Evolutionary conservation across 495 filamentous ascomycete genomes (phyloP).

Genomic region (Daldinia grandis): DNA sequence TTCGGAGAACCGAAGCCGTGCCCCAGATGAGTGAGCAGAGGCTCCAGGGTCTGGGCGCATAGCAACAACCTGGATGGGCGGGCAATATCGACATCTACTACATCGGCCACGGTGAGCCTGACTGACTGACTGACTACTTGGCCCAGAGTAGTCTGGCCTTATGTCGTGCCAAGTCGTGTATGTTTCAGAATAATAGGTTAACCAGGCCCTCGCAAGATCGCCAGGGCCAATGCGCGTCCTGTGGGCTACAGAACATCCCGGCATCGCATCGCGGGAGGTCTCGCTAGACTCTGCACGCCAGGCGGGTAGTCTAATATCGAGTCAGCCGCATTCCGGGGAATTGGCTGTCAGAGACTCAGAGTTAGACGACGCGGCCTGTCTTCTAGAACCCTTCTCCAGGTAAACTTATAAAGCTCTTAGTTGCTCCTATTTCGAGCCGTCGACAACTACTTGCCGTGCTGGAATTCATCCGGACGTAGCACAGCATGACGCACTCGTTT

Average conservation of each 20-base stretch:
- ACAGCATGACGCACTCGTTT: slow-evolving; percentile 24
- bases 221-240: slow-evolving; percentile 45
- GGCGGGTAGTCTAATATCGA: slow-evolving; percentile 40
- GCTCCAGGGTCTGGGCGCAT: slow-evolving; percentile 24
- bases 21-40: slow-evolving; percentile 39
- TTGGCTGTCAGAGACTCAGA: slow-evolving; percentile 29
- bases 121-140: slow-evolving; percentile 15
- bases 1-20: slow-evolving; percentile 43
- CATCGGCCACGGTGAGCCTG: slow-evolving; percentile 29
- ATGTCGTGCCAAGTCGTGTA: slow-evolving; percentile 40
- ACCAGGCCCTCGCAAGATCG: slow-evolving; percentile 36
- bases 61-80: slow-evolving; percentile 36
- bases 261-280: slow-evolving; percentile 36
- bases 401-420: slow-evolving; percentile 22
- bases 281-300: slow-evolving; percentile 33
- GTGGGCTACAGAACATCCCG: slow-evolving; percentile 23
- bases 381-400: slow-evolving; percentile 32
- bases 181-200: slow-evolving; percentile 40
- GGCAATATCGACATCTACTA: slow-evolving; percentile 37
- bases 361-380: slow-evolving; percentile 26
- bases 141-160: slow-evolving; percentile 20
- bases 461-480: slow-evolving; percentile 34
- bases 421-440: slow-evolving; percentile 8
- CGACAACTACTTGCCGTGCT: slow-evolving; percentile 4
- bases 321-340: slow-evolving; percentile 39